These are phyloP conservation scores for Chrysanthemum seticuspe DNA, from an alignment of 129 eudicot species.

Conservation along the genomic window DNA sequence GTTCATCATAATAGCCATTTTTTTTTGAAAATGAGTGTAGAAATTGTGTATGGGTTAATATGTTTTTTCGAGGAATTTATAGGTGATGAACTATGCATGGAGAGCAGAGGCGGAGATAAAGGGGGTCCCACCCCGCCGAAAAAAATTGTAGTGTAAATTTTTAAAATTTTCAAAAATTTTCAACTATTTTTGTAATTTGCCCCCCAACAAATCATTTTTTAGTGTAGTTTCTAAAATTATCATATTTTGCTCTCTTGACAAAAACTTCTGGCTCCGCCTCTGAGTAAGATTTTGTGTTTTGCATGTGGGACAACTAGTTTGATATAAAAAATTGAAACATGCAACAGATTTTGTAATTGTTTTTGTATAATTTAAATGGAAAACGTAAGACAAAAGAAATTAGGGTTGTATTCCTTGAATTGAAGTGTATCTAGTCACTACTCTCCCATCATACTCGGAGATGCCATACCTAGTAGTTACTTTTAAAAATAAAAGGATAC, in stretches of 20 bases:
- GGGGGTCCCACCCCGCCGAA: too few species aligned
- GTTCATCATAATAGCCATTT: not conserved
- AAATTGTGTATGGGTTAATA: not conserved
- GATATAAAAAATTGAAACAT: not conserved
- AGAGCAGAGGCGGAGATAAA: too few species aligned
- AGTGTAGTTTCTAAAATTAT: too few species aligned
- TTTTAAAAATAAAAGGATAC: not conserved
- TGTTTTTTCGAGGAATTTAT: constrained; percentile 1
- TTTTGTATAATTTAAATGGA: not conserved
- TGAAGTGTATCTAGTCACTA: constrained; percentile 2
- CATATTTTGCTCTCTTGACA: too few species aligned
- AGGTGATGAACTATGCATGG: constrained; percentile 8
- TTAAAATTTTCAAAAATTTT: too few species aligned
- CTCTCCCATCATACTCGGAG: not conserved
- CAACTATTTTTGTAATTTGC: too few species aligned
- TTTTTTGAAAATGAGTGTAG: not conserved
- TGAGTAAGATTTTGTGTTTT: too few species aligned
- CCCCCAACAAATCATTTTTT: too few species aligned
- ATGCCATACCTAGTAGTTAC: not conserved
- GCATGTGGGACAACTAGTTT: not conserved
- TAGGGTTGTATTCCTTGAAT: not conserved
- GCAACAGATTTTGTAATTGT: constrained; percentile 18
- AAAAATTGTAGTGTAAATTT: too few species aligned
- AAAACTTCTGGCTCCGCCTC: too few species aligned
- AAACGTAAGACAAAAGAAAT: not conserved